A percentile compares a stretch with the other conserved stretches of the same genome.
phyloP scores from a whole-genome alignment of 192 early-diverging fungal species.

The Coemansia sp. region DNA sequence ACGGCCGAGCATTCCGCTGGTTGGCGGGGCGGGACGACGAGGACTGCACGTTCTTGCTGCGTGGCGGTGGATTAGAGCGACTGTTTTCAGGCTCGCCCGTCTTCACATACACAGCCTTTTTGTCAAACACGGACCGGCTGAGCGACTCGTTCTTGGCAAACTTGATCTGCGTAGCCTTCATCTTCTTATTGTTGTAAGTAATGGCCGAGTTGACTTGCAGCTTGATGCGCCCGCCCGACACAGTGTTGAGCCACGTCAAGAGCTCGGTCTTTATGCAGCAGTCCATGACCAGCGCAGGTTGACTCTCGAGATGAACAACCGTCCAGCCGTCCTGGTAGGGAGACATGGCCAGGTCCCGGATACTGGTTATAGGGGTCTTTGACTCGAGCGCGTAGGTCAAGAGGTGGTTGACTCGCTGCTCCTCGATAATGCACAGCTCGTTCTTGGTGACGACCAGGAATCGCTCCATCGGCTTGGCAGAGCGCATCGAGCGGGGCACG shows the following conservation, averaged over 20 bases:
- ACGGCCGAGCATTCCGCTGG: background rate
- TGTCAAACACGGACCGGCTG: conserved; percentile 59
- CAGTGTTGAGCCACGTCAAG: conserved; percentile 59
- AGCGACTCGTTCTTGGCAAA: conserved; percentile 68
- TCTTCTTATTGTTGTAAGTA: conserved; percentile 71
- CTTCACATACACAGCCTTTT: conserved; percentile 65
- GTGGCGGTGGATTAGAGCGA: conserved; percentile 26
- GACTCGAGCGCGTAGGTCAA: conserved; percentile 57
- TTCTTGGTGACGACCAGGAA: conserved; percentile 68
- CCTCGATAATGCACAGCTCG: conserved; percentile 60
- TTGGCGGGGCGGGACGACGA: background rate
- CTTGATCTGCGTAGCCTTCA: conserved; percentile 70
- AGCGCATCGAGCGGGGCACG: conserved; percentile 70
- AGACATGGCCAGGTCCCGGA: conserved; percentile 65
- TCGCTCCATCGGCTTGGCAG: conserved; percentile 69
- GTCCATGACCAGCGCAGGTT: conserved; percentile 64
- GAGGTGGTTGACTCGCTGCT: conserved; percentile 56
- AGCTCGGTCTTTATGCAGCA: conserved; percentile 76
- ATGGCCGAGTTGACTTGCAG: conserved; percentile 61
- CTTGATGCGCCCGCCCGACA: conserved; percentile 58
- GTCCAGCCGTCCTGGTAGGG: conserved; percentile 74
- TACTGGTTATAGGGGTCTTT: conserved; percentile 54
- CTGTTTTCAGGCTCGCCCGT: conserved; percentile 64
- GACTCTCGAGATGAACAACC: conserved; percentile 58
- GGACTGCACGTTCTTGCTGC: conserved; percentile 5